phyloP scores from a whole-genome alignment of 148 eudicot genomes.

The Mesembryanthemum crystallinum region DNA sequence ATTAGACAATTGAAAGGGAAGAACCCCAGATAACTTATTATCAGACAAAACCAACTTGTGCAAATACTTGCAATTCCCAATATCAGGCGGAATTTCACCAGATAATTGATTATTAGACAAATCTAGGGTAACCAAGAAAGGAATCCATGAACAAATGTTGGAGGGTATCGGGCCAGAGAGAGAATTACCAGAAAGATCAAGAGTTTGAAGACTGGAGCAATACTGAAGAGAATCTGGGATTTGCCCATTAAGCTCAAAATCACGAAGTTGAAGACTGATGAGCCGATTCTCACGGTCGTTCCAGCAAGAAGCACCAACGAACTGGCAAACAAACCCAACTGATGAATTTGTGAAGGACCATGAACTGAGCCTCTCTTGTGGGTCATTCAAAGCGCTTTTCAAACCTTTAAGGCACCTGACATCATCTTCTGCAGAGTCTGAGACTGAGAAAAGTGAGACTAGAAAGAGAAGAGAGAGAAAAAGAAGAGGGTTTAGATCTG shows the following conservation, averaged over 20 bases:
- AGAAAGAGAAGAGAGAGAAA: not conserved
- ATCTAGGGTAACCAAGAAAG: slow-evolving; percentile 60
- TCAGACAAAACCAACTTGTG: slow-evolving; percentile 45
- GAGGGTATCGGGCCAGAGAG: slow-evolving; percentile 59
- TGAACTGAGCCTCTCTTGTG: slow-evolving; percentile 32
- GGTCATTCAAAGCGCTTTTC: slow-evolving; percentile 38
- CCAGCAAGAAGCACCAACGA: slow-evolving; percentile 69
- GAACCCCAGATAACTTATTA: slow-evolving; percentile 52
- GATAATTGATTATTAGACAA: slow-evolving; percentile 55
- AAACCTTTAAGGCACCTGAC: slow-evolving; percentile 55
- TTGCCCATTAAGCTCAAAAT: slow-evolving; percentile 43
- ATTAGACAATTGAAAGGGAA: slow-evolving; percentile 53
- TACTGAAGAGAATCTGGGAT: slow-evolving; percentile 49
- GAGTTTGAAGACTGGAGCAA: slow-evolving; percentile 50
- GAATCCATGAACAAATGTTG: slow-evolving; percentile 62
- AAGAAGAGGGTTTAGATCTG: slow-evolving; percentile 11
- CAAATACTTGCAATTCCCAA: slow-evolving; percentile 59
- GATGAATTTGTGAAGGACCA: slow-evolving; percentile 61
- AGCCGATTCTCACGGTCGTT: slow-evolving; percentile 68
- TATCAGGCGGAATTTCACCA: slow-evolving; percentile 55
- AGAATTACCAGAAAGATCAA: slow-evolving; percentile 68
- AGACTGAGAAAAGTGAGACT: slow-evolving; percentile 9
- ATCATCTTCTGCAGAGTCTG: slow-evolving; percentile 50
- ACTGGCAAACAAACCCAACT: slow-evolving; percentile 54
- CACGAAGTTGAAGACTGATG: slow-evolving; percentile 41